Evolutionary conservation across 495 filamentous ascomycete genomes (phyloP).

Genomic region (Neurospora sublineolata): DNA sequence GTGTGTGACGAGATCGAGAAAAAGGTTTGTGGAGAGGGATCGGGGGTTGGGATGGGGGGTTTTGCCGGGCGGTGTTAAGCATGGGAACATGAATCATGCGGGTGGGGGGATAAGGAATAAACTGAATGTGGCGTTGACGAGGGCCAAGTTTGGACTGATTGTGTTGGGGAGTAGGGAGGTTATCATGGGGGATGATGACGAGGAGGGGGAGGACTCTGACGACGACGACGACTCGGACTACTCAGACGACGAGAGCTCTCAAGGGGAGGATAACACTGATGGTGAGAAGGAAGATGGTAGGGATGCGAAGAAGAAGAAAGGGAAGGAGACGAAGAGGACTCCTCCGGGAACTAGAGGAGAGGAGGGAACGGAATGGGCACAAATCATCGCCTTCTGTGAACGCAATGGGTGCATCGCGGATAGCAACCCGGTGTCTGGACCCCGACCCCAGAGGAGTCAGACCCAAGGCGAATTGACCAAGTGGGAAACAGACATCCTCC

Average conservation of each 20-base stretch:
- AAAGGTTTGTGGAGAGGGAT: constrained; percentile 38
- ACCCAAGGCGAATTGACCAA: neutral
- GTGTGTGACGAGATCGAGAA: constrained; percentile 40
- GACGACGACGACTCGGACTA: neutral
- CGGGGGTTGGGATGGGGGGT: constrained; percentile 34
- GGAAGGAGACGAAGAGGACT: neutral
- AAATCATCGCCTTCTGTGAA: neutral
- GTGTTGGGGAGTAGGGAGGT: constrained; percentile 40
- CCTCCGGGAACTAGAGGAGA: neutral
- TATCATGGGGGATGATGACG: constrained; percentile 10
- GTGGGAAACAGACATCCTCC: neutral
- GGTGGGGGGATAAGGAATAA: constrained; percentile 24
- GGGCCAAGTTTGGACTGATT: constrained; percentile 41
- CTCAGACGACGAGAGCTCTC: neutral
- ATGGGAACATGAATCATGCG: neutral
- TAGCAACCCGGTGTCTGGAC: neutral
- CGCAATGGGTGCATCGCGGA: neutral
- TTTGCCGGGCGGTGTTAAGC: constrained; percentile 7
- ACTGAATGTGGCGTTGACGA: constrained; percentile 45
- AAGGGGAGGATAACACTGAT: too few species aligned
- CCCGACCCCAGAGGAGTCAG: neutral
- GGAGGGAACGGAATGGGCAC: neutral
- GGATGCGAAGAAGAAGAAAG: neutral
- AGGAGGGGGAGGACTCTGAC: constrained; percentile 11
- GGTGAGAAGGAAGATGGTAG: neutral